These are phyloP conservation scores for Cystofilobasidium macerans DNA, from an alignment of 768 basidiomycete genomes.

Conservation along the genomic window DNA sequence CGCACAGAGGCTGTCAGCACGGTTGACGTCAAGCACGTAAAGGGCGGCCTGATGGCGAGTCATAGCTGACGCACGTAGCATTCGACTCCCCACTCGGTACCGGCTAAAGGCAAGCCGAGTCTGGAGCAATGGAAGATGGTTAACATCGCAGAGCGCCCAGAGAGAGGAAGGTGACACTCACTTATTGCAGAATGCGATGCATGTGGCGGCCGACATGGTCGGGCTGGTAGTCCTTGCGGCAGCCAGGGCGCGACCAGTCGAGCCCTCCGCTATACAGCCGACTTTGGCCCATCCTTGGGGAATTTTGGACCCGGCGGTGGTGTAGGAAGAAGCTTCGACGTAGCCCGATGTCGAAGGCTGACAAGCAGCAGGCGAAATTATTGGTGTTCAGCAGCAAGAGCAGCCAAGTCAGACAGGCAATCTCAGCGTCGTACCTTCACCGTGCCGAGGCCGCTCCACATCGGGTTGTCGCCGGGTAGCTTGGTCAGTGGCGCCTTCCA, in stretches of 20 bases:
- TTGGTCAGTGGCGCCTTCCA: constrained; percentile 28
- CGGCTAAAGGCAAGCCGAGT: constrained; percentile 33
- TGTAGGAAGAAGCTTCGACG: constrained; percentile 28
- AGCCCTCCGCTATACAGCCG: constrained; percentile 38
- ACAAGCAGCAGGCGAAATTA: no score
- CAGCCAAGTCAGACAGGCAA: no score
- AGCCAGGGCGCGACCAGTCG: constrained; percentile 33
- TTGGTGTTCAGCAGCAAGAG: no score
- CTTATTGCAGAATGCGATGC: constrained; percentile 19
- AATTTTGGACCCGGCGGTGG: constrained; percentile 30
- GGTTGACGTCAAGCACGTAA: no score
- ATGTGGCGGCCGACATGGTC: constrained; percentile 35
- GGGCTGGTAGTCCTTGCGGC: constrained; percentile 29
- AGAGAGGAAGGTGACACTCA: constrained; percentile 2
- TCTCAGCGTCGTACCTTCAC: constrained; percentile 29
- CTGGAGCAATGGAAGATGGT: constrained; percentile 17
- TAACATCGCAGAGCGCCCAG: constrained; percentile 27
- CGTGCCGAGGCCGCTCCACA: constrained; percentile 34
- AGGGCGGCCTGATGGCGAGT: no score
- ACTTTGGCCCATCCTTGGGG: constrained; percentile 32
- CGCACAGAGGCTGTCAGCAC: no score
- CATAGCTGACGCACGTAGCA: neutral
- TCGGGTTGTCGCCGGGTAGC: constrained; percentile 34
- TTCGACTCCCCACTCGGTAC: constrained; percentile 33
- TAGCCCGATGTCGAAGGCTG: constrained; percentile 30